phyloP scores from a whole-genome alignment of 352 stramenopile genomes.

The Elongisporangium senticosum region DNA sequence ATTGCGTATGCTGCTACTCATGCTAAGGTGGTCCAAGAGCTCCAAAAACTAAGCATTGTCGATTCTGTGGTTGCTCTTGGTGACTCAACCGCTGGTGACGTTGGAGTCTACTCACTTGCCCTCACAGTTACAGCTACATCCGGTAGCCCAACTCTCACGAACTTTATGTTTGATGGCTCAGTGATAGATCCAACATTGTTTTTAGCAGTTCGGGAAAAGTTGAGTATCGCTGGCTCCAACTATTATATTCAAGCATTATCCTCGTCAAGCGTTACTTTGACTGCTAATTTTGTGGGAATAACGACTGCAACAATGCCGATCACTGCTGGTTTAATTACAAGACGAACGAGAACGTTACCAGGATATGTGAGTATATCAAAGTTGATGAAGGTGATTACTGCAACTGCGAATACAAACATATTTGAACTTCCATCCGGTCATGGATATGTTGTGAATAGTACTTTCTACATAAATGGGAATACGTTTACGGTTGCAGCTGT shows the following conservation, averaged over 20 bases:
- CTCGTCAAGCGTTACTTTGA: conserved; percentile 37
- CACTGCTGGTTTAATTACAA: conserved; percentile 46
- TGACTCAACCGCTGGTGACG: conserved; percentile 25
- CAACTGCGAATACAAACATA: conserved; percentile 12
- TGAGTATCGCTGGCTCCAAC: conserved; percentile 22
- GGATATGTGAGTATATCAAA: conserved; percentile 39
- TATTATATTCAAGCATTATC: conserved; percentile 48
- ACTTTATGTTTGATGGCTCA: conserved; percentile 30
- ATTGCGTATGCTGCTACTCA: conserved; percentile 63
- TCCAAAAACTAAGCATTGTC: conserved; percentile 55
- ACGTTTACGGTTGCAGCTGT: conserved; percentile 32
- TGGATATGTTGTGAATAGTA: conserved; percentile 16
- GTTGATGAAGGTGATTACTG: conserved; percentile 43
- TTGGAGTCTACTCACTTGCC: conserved; percentile 53
- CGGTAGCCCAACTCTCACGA: conserved; percentile 27
- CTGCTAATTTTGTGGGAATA: conserved; percentile 8
- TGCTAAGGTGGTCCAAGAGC: conserved; percentile 60
- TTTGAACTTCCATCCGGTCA: conserved; percentile 46
- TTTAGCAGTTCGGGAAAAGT: conserved; percentile 50
- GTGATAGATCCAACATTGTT: conserved; percentile 58
- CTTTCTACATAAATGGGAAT: conserved; percentile 34
- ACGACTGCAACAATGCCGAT: conserved; percentile 16
- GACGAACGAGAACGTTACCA: conserved; percentile 35
- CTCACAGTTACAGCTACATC: conserved; percentile 35
- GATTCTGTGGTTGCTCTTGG: conserved; percentile 62